Conservation (phyloP, 495 filamentous ascomycete genomes). For the Cudoniella acicularis region DNA sequence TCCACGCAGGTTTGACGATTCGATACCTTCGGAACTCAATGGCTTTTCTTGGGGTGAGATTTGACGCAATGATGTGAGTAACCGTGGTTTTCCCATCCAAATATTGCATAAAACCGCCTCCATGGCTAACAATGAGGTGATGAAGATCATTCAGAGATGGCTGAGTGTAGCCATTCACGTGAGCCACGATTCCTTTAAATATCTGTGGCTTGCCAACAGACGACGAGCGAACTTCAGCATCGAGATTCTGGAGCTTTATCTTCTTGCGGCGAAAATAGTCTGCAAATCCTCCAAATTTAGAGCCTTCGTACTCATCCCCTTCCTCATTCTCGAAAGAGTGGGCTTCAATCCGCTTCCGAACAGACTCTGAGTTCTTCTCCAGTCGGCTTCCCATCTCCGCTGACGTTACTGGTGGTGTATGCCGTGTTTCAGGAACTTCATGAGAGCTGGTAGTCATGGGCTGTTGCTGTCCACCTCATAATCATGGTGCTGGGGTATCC, state of each 20-base stretch:
- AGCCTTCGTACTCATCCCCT: conserved; percentile 88
- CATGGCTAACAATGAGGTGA: conserved; percentile 79
- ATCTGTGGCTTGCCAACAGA: conserved; percentile 70
- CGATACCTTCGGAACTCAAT: conserved; percentile 82
- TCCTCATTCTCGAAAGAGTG: conserved; percentile 61
- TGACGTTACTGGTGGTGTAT: neutral
- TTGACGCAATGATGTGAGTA: conserved; percentile 91
- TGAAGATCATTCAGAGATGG: conserved; percentile 86
- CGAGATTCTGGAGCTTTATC: conserved; percentile 90
- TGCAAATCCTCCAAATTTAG: conserved; percentile 79
- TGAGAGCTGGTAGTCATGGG: neutral
- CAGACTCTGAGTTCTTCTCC: conserved; percentile 68
- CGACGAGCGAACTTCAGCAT: conserved; percentile 68
- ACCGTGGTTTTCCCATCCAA: conserved; percentile 90
- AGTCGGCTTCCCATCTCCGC: conserved; percentile 71
- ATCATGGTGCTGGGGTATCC: neutral
- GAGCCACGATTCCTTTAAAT: conserved; percentile 83
- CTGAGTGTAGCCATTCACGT: conserved; percentile 92
- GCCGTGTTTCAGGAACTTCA: neutral
- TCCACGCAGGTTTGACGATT: conserved; percentile 95
- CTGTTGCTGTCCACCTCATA: too few species aligned
- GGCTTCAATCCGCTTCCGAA: conserved; percentile 80
- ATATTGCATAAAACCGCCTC: conserved; percentile 90
- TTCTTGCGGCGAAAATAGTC: conserved; percentile 95
- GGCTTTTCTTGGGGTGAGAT: conserved; percentile 85